Evolutionary conservation across 768 basidiomycete species (phyloP), one percentile per base, ranked within the genome.

Genomic region (Termitomyces sp.): DNA sequence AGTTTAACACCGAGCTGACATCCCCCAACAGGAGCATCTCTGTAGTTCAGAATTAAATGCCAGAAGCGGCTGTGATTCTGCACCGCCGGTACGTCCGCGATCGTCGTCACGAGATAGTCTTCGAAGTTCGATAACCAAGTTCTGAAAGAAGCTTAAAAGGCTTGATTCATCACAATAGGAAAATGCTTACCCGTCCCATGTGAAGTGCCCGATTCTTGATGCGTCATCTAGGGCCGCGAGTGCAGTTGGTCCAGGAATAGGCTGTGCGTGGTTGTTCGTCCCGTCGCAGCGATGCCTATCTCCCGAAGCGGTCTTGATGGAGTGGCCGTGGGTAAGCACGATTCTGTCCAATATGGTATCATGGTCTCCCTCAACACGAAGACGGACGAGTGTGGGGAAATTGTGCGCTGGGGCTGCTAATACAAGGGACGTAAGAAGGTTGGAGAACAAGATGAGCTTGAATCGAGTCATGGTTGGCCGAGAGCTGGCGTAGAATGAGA

Each of bases 171-270:
- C 22, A 2, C 34, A 52, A 37, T 37, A 22, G 31, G 49, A 54
- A 8, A 30, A 3, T 16, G 42, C 53, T 41, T 51, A 78, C 75
- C 73, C 80, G 66, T 80, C 77, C 60, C 72, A 81, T 2, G 61
- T 52, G 57, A 81, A 80, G 11, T 62, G 42, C 3, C 63, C 54
- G 22, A 49, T 16, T 16, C 63, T 65, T 3, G 76, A 67, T 13
- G 77, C 79, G 64, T 77, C 75, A 47, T 74, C 78, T 18, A 81
- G 69, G 13, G 79, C 80, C 44, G 72, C 74, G 7, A 74, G 79
- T 50, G 71, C 72, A 0, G 78, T 79, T 11, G 78, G 72, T 4
- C 76, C 77, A 3, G 77, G 75, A 22, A 54, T 52, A 6, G 65
- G 66, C 49, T 78, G 73, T 0, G 58, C 63, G 13, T 66, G 48